Evolutionary conservation across 371 early-diverging fungal genomes (phyloP).

Genomic region (Edhazardia aedis): DNA sequence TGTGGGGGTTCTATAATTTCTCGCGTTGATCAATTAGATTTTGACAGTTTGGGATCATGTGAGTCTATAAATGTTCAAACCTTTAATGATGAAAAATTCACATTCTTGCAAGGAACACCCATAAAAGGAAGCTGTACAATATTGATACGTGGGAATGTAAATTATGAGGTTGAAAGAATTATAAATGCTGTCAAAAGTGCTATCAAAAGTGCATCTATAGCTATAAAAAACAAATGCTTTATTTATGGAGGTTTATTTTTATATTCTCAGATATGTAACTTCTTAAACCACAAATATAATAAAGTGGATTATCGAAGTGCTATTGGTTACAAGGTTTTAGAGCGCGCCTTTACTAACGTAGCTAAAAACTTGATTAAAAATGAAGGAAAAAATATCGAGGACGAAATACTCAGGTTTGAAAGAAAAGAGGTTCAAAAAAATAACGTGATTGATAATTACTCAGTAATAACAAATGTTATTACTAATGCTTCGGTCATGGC

Average conservation of each 20-base stretch:
- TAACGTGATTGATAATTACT: constrained; percentile 85
- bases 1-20: constrained; percentile 90
- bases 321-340: constrained; percentile 26
- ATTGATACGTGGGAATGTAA: constrained; percentile 79
- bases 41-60: constrained; percentile 68
- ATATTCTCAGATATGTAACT: constrained; percentile 52
- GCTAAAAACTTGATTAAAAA: constrained; percentile 30
- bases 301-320: constrained; percentile 12
- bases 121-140: constrained; percentile 62
- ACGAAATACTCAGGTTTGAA: constrained; percentile 15
- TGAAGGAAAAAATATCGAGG: constrained; percentile 17
- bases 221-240: constrained; percentile 67
- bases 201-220: constrained; percentile 80
- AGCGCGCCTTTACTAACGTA: constrained; percentile 12
- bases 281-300: constrained; percentile 6
- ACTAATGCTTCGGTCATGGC: constrained; percentile 55
- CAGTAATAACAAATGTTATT: constrained; percentile 75
- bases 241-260: constrained; percentile 87
- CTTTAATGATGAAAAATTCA: constrained; percentile 92
- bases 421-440: constrained; percentile 48
- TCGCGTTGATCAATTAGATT: constrained; percentile 73
- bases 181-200: constrained; percentile 90
- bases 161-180: constrained; percentile 74
- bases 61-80: constrained; percentile 78
- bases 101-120: constrained; percentile 83